Evolutionary conservation across 306 rosid species (phyloP).

Genomic region (Malus sieversii): DNA sequence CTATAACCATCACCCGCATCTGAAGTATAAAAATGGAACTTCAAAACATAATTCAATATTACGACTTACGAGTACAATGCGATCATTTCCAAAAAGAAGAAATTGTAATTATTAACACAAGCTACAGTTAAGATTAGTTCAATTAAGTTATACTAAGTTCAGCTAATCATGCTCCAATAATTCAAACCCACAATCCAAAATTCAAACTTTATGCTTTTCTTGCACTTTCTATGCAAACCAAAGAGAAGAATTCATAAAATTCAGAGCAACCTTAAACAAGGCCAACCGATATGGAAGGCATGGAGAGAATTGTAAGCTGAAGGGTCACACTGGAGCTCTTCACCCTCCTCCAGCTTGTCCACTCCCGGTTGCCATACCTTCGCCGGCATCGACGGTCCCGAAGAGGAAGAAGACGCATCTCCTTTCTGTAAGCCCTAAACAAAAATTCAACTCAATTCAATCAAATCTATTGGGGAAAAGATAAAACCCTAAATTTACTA

Average conservation of each 20-base stretch:
- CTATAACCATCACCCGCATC: no score
- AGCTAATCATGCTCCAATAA: not conserved
- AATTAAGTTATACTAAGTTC: not conserved
- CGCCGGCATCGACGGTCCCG: conserved; percentile 33
- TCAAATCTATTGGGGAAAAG: conserved; percentile 17
- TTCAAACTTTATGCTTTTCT: not conserved
- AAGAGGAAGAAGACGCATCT: conserved; percentile 57
- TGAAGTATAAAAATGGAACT: no score
- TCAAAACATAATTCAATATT: no score
- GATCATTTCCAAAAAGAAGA: no score
- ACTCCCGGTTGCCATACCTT: conserved; percentile 98
- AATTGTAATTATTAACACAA: not conserved
- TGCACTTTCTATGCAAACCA: not conserved
- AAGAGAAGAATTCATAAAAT: not conserved
- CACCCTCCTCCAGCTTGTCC: conserved; percentile 88
- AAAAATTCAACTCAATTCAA: not conserved
- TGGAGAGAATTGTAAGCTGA: conserved; percentile 92
- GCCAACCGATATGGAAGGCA: conserved; percentile 84
- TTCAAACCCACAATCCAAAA: not conserved
- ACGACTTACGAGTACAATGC: no score
- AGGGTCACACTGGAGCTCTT: conserved; percentile 93
- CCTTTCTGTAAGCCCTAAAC: conserved; percentile 45
- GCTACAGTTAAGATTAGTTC: not conserved
- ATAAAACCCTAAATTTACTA: not conserved
- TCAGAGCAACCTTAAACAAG: conserved; percentile 65